Evolutionary conservation across 208 protist genomes (phyloP).

Genomic region (Acanthamoeba triangularis): DNA sequence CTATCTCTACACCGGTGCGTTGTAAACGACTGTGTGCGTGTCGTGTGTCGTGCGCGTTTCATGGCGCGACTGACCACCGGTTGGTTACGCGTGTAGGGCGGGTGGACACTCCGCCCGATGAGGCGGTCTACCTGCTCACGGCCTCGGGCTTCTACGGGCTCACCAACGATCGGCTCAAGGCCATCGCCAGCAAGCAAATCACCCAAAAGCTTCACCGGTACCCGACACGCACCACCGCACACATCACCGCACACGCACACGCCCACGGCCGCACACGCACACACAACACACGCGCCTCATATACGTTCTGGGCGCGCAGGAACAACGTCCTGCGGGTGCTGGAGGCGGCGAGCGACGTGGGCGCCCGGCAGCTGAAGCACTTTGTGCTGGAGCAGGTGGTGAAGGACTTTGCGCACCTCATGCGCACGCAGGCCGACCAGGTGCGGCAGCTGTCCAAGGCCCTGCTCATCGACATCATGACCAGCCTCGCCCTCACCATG

Average conservation of each 20-base stretch:
- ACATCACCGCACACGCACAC: not conserved
- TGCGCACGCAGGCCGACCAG: not conserved
- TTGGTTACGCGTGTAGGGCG: not conserved
- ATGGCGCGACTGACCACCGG: not conserved
- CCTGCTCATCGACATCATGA: not conserved
- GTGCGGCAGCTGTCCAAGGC: slow-evolving; percentile 1
- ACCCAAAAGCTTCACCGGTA: not conserved
- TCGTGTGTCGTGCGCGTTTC: not conserved
- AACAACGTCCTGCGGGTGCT: not conserved
- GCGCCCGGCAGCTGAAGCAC: not conserved
- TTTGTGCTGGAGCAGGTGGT: not conserved
- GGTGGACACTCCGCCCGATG: not conserved
- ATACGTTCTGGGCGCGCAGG: not conserved
- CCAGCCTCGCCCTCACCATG: not conserved
- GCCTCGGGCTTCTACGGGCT: slow-evolving; percentile 25
- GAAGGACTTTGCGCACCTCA: slow-evolving; percentile 16
- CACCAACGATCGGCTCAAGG: slow-evolving; percentile 25
- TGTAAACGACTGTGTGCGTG: too few species aligned
- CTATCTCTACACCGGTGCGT: slow-evolving; percentile 11
- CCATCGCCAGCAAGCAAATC: not conserved
- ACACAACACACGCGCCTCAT: not conserved
- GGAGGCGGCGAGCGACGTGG: not conserved
- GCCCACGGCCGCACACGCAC: too few species aligned
- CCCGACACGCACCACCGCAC: too few species aligned
- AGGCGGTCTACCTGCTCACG: not conserved